phyloP scores from a whole-genome alignment of 345 rosid genomes.

The Arabidopsis suecica region DNA sequence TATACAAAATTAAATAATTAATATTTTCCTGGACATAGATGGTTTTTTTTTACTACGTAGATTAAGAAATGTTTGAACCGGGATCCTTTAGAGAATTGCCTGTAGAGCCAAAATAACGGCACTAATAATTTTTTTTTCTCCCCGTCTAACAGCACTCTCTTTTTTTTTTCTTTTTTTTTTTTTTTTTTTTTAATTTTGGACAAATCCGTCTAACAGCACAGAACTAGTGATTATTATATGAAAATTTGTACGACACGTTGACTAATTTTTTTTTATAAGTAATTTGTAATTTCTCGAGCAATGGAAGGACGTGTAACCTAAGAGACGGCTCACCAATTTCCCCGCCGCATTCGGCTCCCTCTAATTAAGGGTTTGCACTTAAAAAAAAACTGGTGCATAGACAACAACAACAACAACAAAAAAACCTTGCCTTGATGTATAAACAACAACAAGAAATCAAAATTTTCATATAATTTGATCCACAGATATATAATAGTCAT shows the following conservation, averaged over 20 bases:
- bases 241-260: neutral
- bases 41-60: neutral
- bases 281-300: neutral
- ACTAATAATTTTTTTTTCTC: neutral
- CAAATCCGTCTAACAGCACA: too few species aligned
- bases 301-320: constrained; percentile 22
- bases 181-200: too few species aligned
- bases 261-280: constrained; percentile 5
- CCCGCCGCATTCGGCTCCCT: constrained; percentile 28
- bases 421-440: neutral
- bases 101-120: neutral
- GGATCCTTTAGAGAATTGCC: neutral
- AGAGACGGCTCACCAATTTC: constrained; percentile 14
- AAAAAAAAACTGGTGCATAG: too few species aligned
- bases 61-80: neutral
- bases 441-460: too few species aligned
- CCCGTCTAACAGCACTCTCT: too few species aligned
- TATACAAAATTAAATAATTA: too few species aligned
- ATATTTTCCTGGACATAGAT: neutral
- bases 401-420: too few species aligned
- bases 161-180: too few species aligned
- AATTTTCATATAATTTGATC: too few species aligned
- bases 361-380: constrained; percentile 28
- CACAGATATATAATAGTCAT: too few species aligned
- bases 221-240: too few species aligned